A percentile compares a stretch with the other conserved stretches of the same genome.
Evolutionary conservation across 2,329 filamentous ascomycete genomes (phyloP).

Genomic region (Penicillium vulpinum): DNA sequence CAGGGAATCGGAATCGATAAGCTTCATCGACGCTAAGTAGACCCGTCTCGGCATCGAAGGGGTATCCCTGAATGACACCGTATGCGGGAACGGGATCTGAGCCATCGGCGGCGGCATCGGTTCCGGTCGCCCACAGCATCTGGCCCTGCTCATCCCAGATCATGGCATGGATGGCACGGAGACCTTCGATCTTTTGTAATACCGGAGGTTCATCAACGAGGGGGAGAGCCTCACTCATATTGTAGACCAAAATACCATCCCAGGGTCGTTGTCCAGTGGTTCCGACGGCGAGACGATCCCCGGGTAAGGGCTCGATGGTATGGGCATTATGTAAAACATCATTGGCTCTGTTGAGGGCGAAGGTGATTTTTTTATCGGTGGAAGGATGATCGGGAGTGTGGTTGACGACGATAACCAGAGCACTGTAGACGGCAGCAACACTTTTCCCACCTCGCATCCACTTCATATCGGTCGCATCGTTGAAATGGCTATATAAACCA

Average conservation of each 20-base stretch:
- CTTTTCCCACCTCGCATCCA: constrained; percentile 25
- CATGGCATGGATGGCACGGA: constrained; percentile 26
- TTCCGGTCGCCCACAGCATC: constrained; percentile 26
- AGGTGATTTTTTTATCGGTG: constrained; percentile 27
- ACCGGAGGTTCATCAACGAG: constrained; percentile 23
- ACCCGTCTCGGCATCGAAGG: constrained; percentile 21
- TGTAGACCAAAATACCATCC: constrained; percentile 28
- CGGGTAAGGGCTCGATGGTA: constrained; percentile 22
- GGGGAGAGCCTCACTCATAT: constrained; percentile 18
- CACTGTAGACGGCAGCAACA: constrained; percentile 25
- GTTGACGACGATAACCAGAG: constrained; percentile 25
- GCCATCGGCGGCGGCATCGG: constrained; percentile 26
- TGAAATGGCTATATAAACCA: constrained; percentile 21
- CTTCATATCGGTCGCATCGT: constrained; percentile 29
- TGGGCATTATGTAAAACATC: constrained; percentile 25
- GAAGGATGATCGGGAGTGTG: constrained; percentile 23
- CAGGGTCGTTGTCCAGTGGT: constrained; percentile 26
- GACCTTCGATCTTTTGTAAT: constrained; percentile 25
- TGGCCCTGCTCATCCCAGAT: constrained; percentile 29
- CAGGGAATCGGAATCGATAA: constrained; percentile 13
- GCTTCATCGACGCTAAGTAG: constrained; percentile 15
- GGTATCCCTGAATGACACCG: constrained; percentile 23
- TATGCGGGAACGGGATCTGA: constrained; percentile 23
- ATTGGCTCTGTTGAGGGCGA: constrained; percentile 23
- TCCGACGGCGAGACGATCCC: constrained; percentile 21